Evolutionary conservation across 768 basidiomycete genomes (phyloP).

Genomic region (Mycena galopus): DNA sequence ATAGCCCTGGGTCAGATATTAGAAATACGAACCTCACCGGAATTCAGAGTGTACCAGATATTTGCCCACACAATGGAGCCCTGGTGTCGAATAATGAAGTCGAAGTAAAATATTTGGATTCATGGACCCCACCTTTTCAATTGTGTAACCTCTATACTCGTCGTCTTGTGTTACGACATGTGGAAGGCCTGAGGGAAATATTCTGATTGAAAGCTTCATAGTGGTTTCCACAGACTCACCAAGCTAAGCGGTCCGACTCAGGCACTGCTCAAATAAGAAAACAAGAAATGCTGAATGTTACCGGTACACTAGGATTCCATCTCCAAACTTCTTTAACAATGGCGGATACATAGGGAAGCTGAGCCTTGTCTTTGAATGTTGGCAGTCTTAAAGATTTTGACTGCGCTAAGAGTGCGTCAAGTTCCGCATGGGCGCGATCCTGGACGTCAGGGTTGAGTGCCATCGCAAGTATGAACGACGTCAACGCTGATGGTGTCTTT

Average conservation of each 20-base stretch:
- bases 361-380: slow-evolving; percentile 32
- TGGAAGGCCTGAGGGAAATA: slow-evolving; percentile 15
- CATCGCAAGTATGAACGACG: slow-evolving; percentile 54
- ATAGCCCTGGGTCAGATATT: slow-evolving; percentile 47
- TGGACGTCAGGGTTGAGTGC: slow-evolving; percentile 39
- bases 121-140: slow-evolving; percentile 45
- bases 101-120: neutral
- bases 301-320: slow-evolving; percentile 32
- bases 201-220: neutral
- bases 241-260: neutral
- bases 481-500: slow-evolving; percentile 48
- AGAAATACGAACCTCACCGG: slow-evolving; percentile 30
- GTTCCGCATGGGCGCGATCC: slow-evolving; percentile 11
- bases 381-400: slow-evolving; percentile 35
- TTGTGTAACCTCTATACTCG: slow-evolving; percentile 46
- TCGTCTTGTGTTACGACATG: slow-evolving; percentile 48
- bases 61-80: slow-evolving; percentile 28
- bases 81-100: neutral
- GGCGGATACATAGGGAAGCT: slow-evolving; percentile 38
- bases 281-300: neutral
- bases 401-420: slow-evolving; percentile 8
- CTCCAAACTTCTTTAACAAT: slow-evolving; percentile 42
- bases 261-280: neutral
- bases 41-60: slow-evolving; percentile 5
- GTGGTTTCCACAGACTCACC: neutral